Evolutionary conservation across 495 filamentous ascomycete genomes (phyloP), one percentile per base, ranked within the genome.

Genomic region (Penicillium paxilli): DNA sequence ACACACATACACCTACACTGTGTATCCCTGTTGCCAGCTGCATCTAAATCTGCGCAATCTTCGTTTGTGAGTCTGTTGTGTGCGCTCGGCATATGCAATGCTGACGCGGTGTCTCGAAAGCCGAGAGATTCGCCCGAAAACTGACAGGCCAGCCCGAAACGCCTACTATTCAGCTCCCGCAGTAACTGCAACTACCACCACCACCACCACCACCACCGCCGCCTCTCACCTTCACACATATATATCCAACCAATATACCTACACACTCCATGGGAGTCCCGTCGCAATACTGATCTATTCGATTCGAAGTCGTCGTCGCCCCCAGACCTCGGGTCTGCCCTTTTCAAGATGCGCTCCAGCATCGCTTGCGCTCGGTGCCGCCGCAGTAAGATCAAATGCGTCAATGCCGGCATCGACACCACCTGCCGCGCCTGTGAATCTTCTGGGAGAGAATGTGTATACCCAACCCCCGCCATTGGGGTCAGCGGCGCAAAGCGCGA

Each of bases 361-460:
- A 91, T 93, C 57, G 89, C 89, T 56, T 93, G 89, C 69, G 80
- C 81, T 53, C 79, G 84, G 46, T 93, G 89, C 74, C 83, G 89
- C 50, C 85, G 87, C 65, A 89, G 85, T 68, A 93, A 93, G 67
- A 87, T 92, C 68, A 93, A 92, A 75, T 89, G 80, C 68, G 85
- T 91, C 73, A 96, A 96, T 71, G 78, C 77, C 61, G 89, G 89
- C 47, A 84, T 86, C 49, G 80, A 83, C 56, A 86, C 83, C 17
- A 86, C 82, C 20, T 96, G 91, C 72, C 84, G 87, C 52, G 87
- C 87, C 5, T 96, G 91, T 66, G 81, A 90, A 62, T 81, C 82
- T 49, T 85, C 85, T 38, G 86, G 87, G 40, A 82, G 90, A 63
- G 84, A 90, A 49, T 96, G 91, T 67, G 78, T 82, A 35, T 96